Percentiles rank a stretch among this genome's conserved stretches.
These are phyloP conservation scores for Meripilus lineatus DNA, from an alignment of 1,284 basidiomycete genomes.

Conservation along the genomic window DNA sequence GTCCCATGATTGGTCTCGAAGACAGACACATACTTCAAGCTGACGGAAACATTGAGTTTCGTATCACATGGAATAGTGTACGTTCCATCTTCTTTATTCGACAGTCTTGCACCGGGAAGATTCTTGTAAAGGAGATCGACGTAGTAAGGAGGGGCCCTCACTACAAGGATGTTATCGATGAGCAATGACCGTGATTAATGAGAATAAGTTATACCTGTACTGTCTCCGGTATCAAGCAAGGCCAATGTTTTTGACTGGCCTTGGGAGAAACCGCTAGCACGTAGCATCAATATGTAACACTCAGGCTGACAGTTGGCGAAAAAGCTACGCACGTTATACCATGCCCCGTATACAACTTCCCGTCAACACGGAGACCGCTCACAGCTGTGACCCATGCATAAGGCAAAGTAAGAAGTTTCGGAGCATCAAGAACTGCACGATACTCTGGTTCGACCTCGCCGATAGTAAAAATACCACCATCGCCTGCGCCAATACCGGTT, in stretches of 20 bases:
- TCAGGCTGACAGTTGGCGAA: too few species aligned
- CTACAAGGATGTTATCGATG: constrained; percentile 2
- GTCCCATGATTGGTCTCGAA: too few species aligned
- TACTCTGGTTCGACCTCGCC: too few species aligned
- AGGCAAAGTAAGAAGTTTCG: neutral
- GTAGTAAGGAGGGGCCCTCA: constrained; percentile 8
- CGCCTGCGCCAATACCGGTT: too few species aligned
- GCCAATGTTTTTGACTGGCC: constrained; percentile 1
- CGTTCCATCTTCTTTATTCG: neutral
- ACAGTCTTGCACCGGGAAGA: constrained; percentile 10
- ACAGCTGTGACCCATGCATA: too few species aligned
- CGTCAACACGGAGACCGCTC: too few species aligned
- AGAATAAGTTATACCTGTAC: neutral
- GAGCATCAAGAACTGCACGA: too few species aligned
- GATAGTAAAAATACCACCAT: too few species aligned
- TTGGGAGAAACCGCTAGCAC: neutral
- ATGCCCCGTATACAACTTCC: too few species aligned
- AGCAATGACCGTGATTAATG: too few species aligned
- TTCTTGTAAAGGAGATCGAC: constrained; percentile 14
- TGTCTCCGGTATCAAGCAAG: constrained; percentile 11
- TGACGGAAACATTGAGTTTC: constrained; percentile 11
- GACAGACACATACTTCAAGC: constrained; percentile 10
- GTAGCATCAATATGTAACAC: too few species aligned
- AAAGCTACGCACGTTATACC: too few species aligned
- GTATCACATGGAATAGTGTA: constrained; percentile 14